A percentile compares a stretch with the other conserved stretches of the same genome.
Conservation (phyloP, 768 basidiomycete species). For the Lactarius indigo region DNA sequence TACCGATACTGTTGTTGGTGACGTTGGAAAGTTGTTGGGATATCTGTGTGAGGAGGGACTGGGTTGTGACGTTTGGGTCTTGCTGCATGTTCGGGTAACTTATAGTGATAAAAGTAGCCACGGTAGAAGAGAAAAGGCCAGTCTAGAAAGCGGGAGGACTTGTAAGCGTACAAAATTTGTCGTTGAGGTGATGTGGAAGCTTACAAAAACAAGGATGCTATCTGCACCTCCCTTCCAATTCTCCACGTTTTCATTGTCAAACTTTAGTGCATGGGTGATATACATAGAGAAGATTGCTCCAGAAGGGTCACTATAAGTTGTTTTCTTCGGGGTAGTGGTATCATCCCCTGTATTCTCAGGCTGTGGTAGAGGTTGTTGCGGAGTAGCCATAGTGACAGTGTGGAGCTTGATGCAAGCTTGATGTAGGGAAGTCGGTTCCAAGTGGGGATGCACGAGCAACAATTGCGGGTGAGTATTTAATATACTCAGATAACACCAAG, state of each 20-base stretch:
- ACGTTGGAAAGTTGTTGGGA: too few relatives aligned
- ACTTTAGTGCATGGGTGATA: neutral
- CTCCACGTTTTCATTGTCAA: neutral
- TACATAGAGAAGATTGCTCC: slow-evolving; percentile 1
- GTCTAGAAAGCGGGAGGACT: too few relatives aligned
- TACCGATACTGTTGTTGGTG: too few relatives aligned
- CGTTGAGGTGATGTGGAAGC: neutral
- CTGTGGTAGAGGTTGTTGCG: neutral
- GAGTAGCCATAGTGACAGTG: neutral
- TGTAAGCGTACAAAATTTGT: neutral
- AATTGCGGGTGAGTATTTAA: neutral
- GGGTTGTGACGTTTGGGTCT: too few relatives aligned
- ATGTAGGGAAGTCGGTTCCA: too few relatives aligned
- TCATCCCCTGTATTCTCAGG: neutral
- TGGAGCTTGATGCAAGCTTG: too few relatives aligned
- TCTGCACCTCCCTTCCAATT: neutral
- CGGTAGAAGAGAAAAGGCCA: too few relatives aligned
- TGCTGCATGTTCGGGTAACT: too few relatives aligned
- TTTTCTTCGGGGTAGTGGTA: too few relatives aligned
- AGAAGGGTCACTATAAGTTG: neutral
- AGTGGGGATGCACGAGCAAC: neutral
- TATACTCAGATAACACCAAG: neutral
- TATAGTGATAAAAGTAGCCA: too few relatives aligned
- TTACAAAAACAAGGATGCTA: slow-evolving; percentile 2
- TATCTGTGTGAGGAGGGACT: too few relatives aligned